Base-by-base conservation (phyloP, 2,329 filamentous ascomycete species). In the Cryphonectria carpinicola region DNA sequence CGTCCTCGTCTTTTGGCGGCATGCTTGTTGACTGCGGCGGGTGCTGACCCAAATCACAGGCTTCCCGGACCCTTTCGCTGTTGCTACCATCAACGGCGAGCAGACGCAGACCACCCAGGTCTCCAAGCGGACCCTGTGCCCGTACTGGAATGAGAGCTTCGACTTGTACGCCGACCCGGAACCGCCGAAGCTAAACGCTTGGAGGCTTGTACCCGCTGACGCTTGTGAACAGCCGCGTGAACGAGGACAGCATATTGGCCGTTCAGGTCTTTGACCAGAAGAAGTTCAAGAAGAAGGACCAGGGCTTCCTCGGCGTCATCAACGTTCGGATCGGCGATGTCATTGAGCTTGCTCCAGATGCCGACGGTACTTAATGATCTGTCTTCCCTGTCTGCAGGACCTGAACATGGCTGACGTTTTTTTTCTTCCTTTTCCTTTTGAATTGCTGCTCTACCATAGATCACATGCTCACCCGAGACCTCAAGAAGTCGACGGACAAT, bases 241-340 rank as follows among this genome's bases (percentile, higher is more conserved):
- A 92, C 73, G 96, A 99, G 80, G 95, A 97, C 78, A 97, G 95
- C 81, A 98, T 99, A 78, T 87, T 99, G 64, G 96, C 96, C 10
- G 95, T 99, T 63, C 96, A 99, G 80, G 97, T 99, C 69, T 99
- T 99, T 80, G 96, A 99, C 82, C 96, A 99, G 83, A 98, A 98
- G 86, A 99, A 99, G 84, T 99, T 99, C 85, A 99, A 99, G 87
- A 99, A 99, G 89, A 99, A 98, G 94, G 96, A 99, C 77, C 96
- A 99, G 81, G 96, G 96, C 11, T 99, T 99, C 79, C 87, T 99
- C 8, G 96, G 96, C 70, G 96, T 99, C 68, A 98, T 99, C 79
- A 99, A 99, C 80, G 92, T 99, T 77, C 92, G 95, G 71, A 92
- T 99, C 75, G 96, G 96, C 77, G 95, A 97, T 86, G 92, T 96